Evolutionary conservation across 768 basidiomycete genomes (phyloP).

Genomic region (Butyriboletus loyo): DNA sequence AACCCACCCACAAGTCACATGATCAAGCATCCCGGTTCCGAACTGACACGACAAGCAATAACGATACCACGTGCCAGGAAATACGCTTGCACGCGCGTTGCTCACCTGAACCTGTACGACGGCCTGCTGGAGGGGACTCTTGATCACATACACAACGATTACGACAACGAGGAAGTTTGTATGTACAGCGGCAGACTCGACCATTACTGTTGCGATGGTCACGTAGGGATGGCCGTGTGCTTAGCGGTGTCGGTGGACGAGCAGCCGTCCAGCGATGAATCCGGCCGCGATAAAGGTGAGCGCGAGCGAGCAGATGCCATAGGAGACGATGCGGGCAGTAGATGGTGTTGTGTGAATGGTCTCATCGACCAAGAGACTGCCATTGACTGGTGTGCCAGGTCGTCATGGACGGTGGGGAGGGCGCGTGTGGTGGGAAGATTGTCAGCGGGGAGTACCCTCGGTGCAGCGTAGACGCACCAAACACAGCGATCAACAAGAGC

Average conservation of each 20-base stretch:
- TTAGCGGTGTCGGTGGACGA: slow-evolving; percentile 16
- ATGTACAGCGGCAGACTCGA: slow-evolving; percentile 47
- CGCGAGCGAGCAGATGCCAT: slow-evolving; percentile 22
- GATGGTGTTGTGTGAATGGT: background rate
- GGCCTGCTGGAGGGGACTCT: slow-evolving; percentile 36
- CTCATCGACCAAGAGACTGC: slow-evolving; percentile 28
- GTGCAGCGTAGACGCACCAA: slow-evolving; percentile 30
- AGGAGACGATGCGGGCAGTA: slow-evolving; percentile 18
- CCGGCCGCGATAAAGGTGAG: slow-evolving; percentile 31
- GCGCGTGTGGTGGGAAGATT: too few species aligned
- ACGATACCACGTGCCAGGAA: background rate
- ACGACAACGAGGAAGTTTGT: slow-evolving; percentile 40
- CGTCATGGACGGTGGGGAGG: background rate
- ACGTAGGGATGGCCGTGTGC: slow-evolving; percentile 37
- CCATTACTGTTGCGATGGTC: slow-evolving; percentile 36
- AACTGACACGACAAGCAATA: background rate
- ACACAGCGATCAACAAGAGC: slow-evolving; percentile 37
- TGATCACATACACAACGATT: slow-evolving; percentile 39
- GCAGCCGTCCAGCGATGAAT: slow-evolving; percentile 28
- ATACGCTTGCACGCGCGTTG: background rate
- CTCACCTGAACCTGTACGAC: slow-evolving; percentile 7
- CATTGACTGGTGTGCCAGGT: background rate
- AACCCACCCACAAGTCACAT: background rate
- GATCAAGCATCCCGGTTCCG: background rate
- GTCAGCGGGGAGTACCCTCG: background rate